phyloP scores from a whole-genome alignment of 2,329 filamentous ascomycete genomes.

The Botrytis medusae region DNA sequence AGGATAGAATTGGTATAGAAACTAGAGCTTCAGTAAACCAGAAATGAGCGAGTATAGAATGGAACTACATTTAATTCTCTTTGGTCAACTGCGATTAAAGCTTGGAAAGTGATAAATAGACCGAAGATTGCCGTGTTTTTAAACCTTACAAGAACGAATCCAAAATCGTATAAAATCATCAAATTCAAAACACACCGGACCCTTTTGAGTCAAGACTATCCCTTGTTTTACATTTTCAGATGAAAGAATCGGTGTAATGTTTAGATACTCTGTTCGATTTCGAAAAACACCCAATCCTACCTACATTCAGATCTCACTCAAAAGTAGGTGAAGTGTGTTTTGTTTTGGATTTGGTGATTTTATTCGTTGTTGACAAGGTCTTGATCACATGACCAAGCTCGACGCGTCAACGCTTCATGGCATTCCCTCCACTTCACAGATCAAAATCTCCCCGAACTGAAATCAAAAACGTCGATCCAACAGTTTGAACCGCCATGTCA shows the following conservation, averaged over 20 bases:
- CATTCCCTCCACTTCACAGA: not conserved
- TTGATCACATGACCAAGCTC: not conserved
- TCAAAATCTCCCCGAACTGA: too few species aligned
- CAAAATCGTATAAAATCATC: not conserved
- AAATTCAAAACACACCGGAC: not conserved
- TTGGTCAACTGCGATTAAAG: not conserved
- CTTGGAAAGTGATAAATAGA: not conserved
- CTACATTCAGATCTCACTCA: not conserved
- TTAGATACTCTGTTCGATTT: not conserved
- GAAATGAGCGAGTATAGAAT: not conserved
- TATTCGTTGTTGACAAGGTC: not conserved
- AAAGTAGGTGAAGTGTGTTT: not conserved
- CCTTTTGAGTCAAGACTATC: not conserved
- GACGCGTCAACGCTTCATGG: not conserved
- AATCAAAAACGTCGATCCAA: not conserved
- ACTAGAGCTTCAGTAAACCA: not conserved
- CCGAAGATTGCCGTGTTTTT: not conserved
- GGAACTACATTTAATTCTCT: not conserved
- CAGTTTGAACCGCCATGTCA: not conserved
- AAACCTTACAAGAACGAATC: not conserved
- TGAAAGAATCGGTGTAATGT: not conserved
- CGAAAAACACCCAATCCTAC: not conserved
- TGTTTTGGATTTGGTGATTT: not conserved
- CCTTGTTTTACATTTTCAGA: not conserved
- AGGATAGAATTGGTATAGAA: not conserved